phyloP scores from a whole-genome alignment of 768 basidiomycete genomes.

The Russula earlei region DNA sequence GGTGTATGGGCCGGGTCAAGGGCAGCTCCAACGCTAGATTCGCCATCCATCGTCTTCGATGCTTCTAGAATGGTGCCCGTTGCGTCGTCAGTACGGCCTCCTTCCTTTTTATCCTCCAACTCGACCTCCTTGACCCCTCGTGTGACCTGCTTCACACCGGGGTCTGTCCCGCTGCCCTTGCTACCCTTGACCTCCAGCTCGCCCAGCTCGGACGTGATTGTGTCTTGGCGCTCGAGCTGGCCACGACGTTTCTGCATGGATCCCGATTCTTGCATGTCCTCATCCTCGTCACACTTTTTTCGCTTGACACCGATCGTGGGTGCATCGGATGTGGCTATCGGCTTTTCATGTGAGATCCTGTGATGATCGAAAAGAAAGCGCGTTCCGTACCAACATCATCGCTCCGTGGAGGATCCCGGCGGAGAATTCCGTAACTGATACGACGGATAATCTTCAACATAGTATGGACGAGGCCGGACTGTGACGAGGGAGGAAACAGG shows the following conservation, averaged over 20 bases:
- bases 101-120: slow-evolving; percentile 34
- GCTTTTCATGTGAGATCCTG: slow-evolving; percentile 2
- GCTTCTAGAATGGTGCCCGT: background rate
- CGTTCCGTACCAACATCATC: slow-evolving; percentile 44
- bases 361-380: slow-evolving; percentile 4
- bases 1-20: background rate
- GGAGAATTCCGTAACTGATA: slow-evolving; percentile 58
- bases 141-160: slow-evolving; percentile 61
- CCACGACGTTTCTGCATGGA: slow-evolving; percentile 19
- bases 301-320: slow-evolving; percentile 62
- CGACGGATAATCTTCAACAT: slow-evolving; percentile 70
- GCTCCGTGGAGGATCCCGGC: slow-evolving; percentile 67
- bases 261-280: slow-evolving; percentile 22
- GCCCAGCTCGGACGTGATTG: slow-evolving; percentile 20
- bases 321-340: slow-evolving; percentile 62
- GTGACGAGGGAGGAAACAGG: background rate
- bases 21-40: background rate
- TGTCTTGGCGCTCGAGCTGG: slow-evolving; percentile 15
- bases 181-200: slow-evolving; percentile 26
- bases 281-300: slow-evolving; percentile 37
- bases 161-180: slow-evolving; percentile 33
- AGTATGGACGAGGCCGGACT: background rate
- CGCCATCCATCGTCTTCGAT: background rate
- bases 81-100: background rate
- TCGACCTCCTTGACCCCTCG: slow-evolving; percentile 62